Evolutionary conservation across 1,139 yeast species (phyloP), one percentile per base, ranked within the genome.

Genomic region (Sugiyamaella xylanicola): DNA sequence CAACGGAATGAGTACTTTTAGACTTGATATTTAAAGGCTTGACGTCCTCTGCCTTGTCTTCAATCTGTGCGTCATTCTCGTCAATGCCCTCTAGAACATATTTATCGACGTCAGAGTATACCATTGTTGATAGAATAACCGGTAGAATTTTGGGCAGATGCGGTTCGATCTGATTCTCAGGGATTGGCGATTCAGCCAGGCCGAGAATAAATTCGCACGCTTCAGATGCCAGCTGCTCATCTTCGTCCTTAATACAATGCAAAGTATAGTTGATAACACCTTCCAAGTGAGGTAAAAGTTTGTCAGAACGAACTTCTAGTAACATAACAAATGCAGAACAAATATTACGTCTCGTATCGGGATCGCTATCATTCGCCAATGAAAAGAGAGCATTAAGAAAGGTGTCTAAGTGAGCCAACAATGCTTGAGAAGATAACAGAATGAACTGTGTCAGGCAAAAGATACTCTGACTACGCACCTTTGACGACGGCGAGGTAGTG

Each of bases 121-220:
- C 95, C 97, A 95, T 91, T 59, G 87, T 86, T 37, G 81, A 78
- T 52, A 95, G 76, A 43, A 93, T 74, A 1, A 86, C 83, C 0
- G 98, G 97, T 27, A 93, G 71, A 20, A 93, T 82, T 17, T 74
- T 71, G 11, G 77, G 74, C 54, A 95, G 75, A 63, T 82, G 82
- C 1, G 87, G 85, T 42, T 66, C 61, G 36, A 67, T 61, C 13
- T 62, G 61, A 19, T 68, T 61, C 11, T 65, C 63, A 41, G 66
- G 68, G 56, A 88, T 78, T 2, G 81, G 68, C 15, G 83, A 74
- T 11, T 90, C 86, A 0, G 95, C 84, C 56, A 93, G 77, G 1
- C 88, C 84, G 53, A 93, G 78, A 60, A 95, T 75, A 65, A 93
- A 91, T 72, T 93, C 99, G 72, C 97, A 90, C 1, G 96, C 98